These are phyloP conservation scores for Obba rivulosa DNA, from an alignment of 768 basidiomycete species.

Conservation along the genomic window DNA sequence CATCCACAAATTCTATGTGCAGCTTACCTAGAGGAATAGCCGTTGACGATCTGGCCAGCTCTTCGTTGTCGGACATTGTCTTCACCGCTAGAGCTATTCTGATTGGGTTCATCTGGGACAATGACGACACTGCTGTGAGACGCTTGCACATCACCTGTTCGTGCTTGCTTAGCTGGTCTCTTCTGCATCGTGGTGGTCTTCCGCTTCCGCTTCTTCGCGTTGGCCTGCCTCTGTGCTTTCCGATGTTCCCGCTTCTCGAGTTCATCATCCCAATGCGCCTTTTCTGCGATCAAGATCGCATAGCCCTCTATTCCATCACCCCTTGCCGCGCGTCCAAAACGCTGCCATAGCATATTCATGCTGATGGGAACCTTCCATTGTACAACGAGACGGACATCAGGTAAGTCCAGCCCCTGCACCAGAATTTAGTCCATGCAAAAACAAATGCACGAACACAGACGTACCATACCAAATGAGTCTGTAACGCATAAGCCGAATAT, in stretches of 20 bases:
- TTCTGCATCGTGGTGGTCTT: neutral
- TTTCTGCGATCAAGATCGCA: slow-evolving; percentile 14
- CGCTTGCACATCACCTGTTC: too few species aligned
- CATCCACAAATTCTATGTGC: too few species aligned
- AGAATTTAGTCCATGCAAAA: too few species aligned
- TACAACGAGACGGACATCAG: slow-evolving; percentile 28
- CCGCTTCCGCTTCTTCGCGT: neutral
- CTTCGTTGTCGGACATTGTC: too few species aligned
- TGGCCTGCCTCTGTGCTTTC: neutral
- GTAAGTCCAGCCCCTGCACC: slow-evolving; percentile 34
- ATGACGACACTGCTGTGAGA: too few species aligned
- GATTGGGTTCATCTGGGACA: neutral
- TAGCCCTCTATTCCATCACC: slow-evolving; percentile 6
- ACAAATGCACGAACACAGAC: too few species aligned
- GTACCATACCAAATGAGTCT: slow-evolving; percentile 33
- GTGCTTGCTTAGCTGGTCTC: neutral
- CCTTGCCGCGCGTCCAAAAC: slow-evolving; percentile 26
- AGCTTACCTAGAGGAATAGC: too few species aligned
- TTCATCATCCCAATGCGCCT: slow-evolving; percentile 10
- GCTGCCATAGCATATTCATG: slow-evolving; percentile 28
- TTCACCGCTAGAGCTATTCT: too few species aligned
- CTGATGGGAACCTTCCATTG: slow-evolving; percentile 26
- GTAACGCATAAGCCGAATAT: slow-evolving; percentile 25
- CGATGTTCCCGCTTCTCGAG: slow-evolving; percentile 8
- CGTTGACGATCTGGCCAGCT: too few species aligned